Conservation (phyloP, 257 asterid species). For the Rauvolfia tetraphylla region DNA sequence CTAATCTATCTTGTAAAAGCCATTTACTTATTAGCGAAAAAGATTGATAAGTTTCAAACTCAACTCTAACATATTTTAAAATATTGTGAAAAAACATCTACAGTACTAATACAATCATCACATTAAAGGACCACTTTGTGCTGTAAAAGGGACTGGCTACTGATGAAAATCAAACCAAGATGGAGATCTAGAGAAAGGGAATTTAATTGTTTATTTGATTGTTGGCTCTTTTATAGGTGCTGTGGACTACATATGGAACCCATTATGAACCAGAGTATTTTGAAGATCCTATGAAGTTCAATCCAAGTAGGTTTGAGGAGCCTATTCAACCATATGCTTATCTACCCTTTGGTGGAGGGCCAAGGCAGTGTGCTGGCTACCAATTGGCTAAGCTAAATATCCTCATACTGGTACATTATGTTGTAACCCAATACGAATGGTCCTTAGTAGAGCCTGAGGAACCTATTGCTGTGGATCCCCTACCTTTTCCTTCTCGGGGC, state of each 20-base stretch:
- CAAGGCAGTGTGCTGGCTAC: slow-evolving; percentile 89
- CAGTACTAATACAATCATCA: no score
- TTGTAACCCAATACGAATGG: slow-evolving; percentile 72
- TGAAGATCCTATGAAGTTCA: slow-evolving; percentile 59
- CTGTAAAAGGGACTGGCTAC: no score
- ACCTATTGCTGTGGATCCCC: slow-evolving; percentile 63
- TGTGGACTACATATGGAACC: slow-evolving; percentile 91
- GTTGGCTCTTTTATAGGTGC: slow-evolving; percentile 35
- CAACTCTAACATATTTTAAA: no score
- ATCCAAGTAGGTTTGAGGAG: slow-evolving; percentile 70
- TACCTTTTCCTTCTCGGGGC: slow-evolving; percentile 80
- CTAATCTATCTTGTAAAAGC: no score
- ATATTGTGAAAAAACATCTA: no score
- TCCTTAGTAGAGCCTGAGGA: slow-evolving; percentile 54
- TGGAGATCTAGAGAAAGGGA: not conserved
- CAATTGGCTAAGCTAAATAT: slow-evolving; percentile 77
- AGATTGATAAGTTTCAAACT: no score
- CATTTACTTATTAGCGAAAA: no score
- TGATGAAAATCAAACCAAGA: not conserved
- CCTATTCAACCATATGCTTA: slow-evolving; percentile 59
- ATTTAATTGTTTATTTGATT: not conserved
- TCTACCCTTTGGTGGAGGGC: slow-evolving; percentile 90
- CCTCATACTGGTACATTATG: slow-evolving; percentile 64
- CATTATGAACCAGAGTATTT: slow-evolving; percentile 59
- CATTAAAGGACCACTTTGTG: no score